These are phyloP conservation scores for Mycocentrospora acerina DNA, from an alignment of 2,329 filamentous ascomycete species.

Conservation along the genomic window DNA sequence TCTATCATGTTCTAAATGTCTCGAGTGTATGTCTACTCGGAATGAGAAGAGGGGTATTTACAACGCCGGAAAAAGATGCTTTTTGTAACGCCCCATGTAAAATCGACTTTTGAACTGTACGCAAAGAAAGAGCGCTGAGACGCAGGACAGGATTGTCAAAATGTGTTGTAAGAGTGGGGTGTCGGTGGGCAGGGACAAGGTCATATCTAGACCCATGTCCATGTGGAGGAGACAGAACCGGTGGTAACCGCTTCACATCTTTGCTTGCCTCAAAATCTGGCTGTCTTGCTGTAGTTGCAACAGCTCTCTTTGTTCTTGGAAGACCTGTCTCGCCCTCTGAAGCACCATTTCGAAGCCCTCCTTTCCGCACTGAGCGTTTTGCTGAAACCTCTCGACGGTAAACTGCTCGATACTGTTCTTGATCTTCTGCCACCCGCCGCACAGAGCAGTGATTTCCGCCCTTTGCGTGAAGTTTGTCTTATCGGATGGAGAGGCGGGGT, in stretches of 20 bases:
- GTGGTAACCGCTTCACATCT: slow-evolving; percentile 23
- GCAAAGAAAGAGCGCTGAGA: no score
- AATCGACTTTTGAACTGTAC: no score
- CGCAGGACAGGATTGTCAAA: no score
- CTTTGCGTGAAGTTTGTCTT: slow-evolving; percentile 19
- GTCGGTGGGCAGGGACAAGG: no score
- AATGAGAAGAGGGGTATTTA: no score
- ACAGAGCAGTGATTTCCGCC: slow-evolving; percentile 64
- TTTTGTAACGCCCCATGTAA: no score
- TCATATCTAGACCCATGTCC: no score
- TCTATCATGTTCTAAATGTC: no score
- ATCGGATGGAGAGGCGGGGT: slow-evolving; percentile 48
- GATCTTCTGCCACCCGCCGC: slow-evolving; percentile 95
- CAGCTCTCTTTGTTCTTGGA: slow-evolving; percentile 81
- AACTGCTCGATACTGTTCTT: slow-evolving; percentile 95
- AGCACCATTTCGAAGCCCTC: slow-evolving; percentile 96
- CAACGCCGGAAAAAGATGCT: no score
- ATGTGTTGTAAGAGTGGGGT: no score
- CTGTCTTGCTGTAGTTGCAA: slow-evolving; percentile 46
- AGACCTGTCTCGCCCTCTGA: slow-evolving; percentile 88
- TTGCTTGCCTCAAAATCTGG: slow-evolving; percentile 33
- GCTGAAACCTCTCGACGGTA: slow-evolving; percentile 81
- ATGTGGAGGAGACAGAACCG: neutral
- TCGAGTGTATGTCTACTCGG: no score
- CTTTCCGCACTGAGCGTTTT: slow-evolving; percentile 86